phyloP scores from a whole-genome alignment of 257 asterid genomes.

The Fraxinus anomala region DNA sequence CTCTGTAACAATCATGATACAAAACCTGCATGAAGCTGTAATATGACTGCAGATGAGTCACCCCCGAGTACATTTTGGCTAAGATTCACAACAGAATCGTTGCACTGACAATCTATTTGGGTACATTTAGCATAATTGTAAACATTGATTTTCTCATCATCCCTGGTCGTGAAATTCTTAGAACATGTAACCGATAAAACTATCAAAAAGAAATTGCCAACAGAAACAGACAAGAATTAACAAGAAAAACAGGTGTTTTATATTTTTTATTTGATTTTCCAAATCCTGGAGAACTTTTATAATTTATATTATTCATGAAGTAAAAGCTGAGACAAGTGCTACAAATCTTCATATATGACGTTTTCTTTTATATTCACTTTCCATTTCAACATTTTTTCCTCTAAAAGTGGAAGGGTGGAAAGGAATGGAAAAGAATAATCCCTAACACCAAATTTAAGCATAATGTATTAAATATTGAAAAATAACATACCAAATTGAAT shows the following conservation, averaged over 20 bases:
- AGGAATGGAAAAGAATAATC: not conserved
- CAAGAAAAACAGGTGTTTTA: not conserved
- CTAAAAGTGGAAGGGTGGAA: not conserved
- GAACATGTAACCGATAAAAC: not conserved
- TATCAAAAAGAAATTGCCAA: slow-evolving; percentile 2
- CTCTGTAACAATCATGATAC: slow-evolving; percentile 65
- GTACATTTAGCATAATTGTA: slow-evolving; percentile 54
- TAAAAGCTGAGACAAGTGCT: not conserved
- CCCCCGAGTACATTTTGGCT: slow-evolving; percentile 16
- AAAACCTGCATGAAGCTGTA: slow-evolving; percentile 74
- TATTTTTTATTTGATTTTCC: slow-evolving; percentile 7
- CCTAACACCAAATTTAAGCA: not conserved
- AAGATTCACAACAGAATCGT: slow-evolving; percentile 29
- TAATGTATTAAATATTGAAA: not conserved
- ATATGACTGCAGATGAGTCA: slow-evolving; percentile 40
- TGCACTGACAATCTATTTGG: slow-evolving; percentile 62
- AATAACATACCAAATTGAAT: not conserved
- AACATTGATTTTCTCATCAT: slow-evolving; percentile 65
- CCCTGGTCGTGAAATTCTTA: slow-evolving; percentile 43
- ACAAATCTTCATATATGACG: not conserved
- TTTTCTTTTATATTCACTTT: not conserved
- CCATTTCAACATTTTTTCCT: not conserved
- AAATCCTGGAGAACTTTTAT: not conserved
- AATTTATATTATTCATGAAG: not conserved
- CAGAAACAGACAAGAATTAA: not conserved